phyloP scores from a whole-genome alignment of 2,329 filamentous ascomycete genomes.

The Phaeosphaeriaceae sp. region DNA sequence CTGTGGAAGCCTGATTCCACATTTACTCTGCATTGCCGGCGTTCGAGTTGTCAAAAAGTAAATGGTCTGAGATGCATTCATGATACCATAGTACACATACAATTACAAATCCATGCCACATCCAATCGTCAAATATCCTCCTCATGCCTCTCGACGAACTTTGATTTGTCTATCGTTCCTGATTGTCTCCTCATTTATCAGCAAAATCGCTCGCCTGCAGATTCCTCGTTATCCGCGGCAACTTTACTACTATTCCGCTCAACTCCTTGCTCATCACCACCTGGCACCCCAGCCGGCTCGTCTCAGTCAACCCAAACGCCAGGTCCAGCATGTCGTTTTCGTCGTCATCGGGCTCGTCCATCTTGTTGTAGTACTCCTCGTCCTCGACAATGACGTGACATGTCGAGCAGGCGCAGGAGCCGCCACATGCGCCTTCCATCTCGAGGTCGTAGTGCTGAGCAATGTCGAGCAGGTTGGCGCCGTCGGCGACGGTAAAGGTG shows the following conservation, averaged over 20 bases:
- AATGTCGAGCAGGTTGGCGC: slow-evolving; percentile 94
- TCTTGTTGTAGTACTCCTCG: slow-evolving; percentile 76
- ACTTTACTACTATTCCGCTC: slow-evolving; percentile 81
- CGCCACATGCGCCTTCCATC: slow-evolving; percentile 98
- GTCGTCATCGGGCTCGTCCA: slow-evolving; percentile 61
- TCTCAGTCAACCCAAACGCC: slow-evolving; percentile 89
- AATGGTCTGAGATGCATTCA: slow-evolving; percentile 3
- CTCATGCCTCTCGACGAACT: too few relatives aligned
- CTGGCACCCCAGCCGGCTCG: slow-evolving; percentile 83
- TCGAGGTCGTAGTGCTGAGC: slow-evolving; percentile 94
- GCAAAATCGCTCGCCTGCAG: slow-evolving; percentile 92
- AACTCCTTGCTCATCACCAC: slow-evolving; percentile 90
- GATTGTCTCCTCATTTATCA: slow-evolving; percentile 11
- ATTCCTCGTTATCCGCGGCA: slow-evolving; percentile 95
- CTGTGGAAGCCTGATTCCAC: slow-evolving; percentile 10
- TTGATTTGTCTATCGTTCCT: neutral
- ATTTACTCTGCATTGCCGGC: neutral
- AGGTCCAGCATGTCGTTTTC: slow-evolving; percentile 70
- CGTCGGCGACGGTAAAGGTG: slow-evolving; percentile 80
- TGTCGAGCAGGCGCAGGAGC: slow-evolving; percentile 90
- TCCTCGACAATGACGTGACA: slow-evolving; percentile 87
- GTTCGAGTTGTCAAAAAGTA: neutral
- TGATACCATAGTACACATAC: slow-evolving; percentile 7
- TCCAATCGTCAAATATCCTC: too few relatives aligned
- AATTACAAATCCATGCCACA: neutral